A percentile compares a stretch with the other conserved stretches of the same genome.
Evolutionary conservation across 2,329 filamentous ascomycete species (phyloP).

Genomic region (Cercospora beticola): DNA sequence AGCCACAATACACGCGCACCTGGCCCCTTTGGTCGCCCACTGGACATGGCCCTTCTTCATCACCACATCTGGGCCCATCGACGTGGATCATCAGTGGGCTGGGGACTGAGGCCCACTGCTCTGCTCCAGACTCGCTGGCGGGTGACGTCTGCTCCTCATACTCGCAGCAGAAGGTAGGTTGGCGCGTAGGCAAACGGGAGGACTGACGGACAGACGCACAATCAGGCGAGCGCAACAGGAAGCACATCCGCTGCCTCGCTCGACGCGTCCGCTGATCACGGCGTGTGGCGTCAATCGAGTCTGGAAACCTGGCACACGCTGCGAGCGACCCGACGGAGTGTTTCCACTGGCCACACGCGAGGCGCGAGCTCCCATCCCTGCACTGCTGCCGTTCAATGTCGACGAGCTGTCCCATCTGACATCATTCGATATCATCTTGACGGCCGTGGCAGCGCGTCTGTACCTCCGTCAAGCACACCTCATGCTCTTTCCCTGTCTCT

Average conservation of each 20-base stretch:
- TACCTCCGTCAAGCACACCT: slow-evolving; percentile 11
- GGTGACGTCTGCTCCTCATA: too few species aligned
- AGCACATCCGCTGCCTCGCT: neutral
- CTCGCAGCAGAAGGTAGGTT: neutral
- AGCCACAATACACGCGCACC: neutral
- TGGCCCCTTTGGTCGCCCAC: neutral
- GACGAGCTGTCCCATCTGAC: slow-evolving; percentile 13
- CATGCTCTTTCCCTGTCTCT: neutral
- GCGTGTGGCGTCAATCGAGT: slow-evolving; percentile 16
- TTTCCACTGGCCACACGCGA: slow-evolving; percentile 12
- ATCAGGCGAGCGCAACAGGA: neutral
- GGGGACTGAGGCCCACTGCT: too few species aligned
- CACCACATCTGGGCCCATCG: too few species aligned
- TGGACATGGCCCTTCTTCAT: too few species aligned
- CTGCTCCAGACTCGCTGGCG: too few species aligned
- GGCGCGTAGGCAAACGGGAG: neutral
- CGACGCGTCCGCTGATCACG: slow-evolving; percentile 16
- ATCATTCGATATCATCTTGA: slow-evolving; percentile 19
- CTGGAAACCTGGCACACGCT: slow-evolving; percentile 15
- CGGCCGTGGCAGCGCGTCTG: slow-evolving; percentile 10
- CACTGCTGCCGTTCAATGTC: slow-evolving; percentile 12
- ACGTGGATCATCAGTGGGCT: too few species aligned
- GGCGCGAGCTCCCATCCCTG: slow-evolving; percentile 19
- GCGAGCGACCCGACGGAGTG: neutral
- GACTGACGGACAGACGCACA: slow-evolving; percentile 3